Conservation (phyloP, 1,139 yeast genomes). For the Magnusiomyces paraingens region DNA sequence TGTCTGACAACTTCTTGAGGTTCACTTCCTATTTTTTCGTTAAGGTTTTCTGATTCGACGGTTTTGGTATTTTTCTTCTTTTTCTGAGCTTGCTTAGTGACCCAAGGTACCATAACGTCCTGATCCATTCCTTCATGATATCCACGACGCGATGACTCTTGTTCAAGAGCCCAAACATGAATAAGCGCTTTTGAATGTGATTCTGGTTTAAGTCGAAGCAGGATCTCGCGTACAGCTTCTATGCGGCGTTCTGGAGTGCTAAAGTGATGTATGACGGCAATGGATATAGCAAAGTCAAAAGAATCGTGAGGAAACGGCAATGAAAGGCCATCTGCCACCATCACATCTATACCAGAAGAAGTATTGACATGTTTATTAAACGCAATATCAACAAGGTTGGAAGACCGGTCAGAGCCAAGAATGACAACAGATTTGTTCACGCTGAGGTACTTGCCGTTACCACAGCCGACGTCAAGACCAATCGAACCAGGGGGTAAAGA, state of each 20-base stretch:
- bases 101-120: constrained; percentile 96
- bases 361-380: constrained; percentile 34
- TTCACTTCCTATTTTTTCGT: constrained; percentile 29
- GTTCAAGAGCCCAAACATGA: constrained; percentile 97
- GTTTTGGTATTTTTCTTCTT: constrained; percentile 4
- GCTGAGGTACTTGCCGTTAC: constrained; percentile 85
- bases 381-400: constrained; percentile 72
- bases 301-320: constrained; percentile 56
- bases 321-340: constrained; percentile 69
- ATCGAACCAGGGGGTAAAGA: constrained; percentile 39
- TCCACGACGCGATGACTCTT: constrained; percentile 77
- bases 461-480: constrained; percentile 75
- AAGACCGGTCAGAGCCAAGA: constrained; percentile 80
- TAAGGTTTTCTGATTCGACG: constrained; percentile 20
- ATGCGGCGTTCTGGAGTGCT: constrained; percentile 75
- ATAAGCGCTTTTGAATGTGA: constrained; percentile 58
- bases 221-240: constrained; percentile 62
- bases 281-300: constrained; percentile 88
- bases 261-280: constrained; percentile 95
- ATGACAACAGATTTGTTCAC: constrained; percentile 62
- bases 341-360: constrained; percentile 38
- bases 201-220: constrained; percentile 49
- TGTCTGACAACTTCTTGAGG: constrained; percentile 44
- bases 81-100: constrained; percentile 40
- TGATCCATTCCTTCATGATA: constrained; percentile 87